Percentiles rank a stretch among this genome's conserved stretches.
Conservation (phyloP, 176 grass and related monocot species). For the Calamus simplicifolius region DNA sequence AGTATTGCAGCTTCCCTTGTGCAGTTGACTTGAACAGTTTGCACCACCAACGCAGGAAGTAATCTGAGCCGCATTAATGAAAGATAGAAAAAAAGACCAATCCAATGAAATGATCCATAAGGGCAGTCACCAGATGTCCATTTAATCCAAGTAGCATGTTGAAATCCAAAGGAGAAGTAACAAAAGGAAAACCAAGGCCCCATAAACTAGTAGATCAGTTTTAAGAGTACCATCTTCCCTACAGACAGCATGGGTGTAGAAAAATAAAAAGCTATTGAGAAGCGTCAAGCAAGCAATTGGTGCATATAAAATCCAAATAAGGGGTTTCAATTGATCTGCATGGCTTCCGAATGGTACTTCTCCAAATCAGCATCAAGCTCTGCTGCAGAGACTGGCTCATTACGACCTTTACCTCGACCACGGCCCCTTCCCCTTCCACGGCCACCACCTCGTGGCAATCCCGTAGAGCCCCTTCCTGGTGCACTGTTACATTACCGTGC, state of each 20-base stretch:
- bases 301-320: conserved; percentile 10
- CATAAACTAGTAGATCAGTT: conserved; percentile 10
- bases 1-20: no score
- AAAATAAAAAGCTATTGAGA: conserved; percentile 20
- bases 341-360: conserved; percentile 76
- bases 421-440: conserved; percentile 46
- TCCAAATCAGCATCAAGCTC: conserved; percentile 99
- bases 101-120: background rate
- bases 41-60: no score
- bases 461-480: conserved; percentile 34
- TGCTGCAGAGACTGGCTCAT: conserved; percentile 50
- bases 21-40: no score
- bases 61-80: background rate
- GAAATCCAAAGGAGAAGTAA: conserved; percentile 19
- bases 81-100: background rate
- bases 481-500: conserved; percentile 37
- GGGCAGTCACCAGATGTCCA: conserved; percentile 11
- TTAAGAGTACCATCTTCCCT: conserved; percentile 38
- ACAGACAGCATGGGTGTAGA: conserved; percentile 37
- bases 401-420: conserved; percentile 41
- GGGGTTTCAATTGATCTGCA: conserved; percentile 70
- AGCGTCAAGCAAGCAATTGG: conserved; percentile 26
- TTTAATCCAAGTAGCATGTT: conserved; percentile 1
- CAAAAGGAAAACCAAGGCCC: conserved; percentile 48
- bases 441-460: conserved; percentile 30